These are phyloP conservation scores for Gillenia trifoliata DNA, from an alignment of 306 rosid species.

Conservation along the genomic window DNA sequence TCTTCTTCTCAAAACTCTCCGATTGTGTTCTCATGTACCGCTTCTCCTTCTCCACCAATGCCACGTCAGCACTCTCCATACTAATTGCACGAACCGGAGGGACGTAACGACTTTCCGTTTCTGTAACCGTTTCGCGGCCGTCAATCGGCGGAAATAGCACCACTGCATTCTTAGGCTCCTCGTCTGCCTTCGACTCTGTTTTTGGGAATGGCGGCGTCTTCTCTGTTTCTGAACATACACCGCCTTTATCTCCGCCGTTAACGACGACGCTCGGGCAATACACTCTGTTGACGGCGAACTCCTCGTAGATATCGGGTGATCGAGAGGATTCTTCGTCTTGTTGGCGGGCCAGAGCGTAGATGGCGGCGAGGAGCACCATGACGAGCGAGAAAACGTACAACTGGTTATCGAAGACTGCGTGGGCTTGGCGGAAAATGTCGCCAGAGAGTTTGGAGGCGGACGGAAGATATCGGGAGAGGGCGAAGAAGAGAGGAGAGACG, in stretches of 20 bases:
- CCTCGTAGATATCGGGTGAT: slow-evolving; percentile 14
- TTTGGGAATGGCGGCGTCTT: neutral
- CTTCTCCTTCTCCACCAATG: slow-evolving; percentile 27
- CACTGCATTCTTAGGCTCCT: slow-evolving; percentile 4
- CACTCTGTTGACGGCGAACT: slow-evolving; percentile 6
- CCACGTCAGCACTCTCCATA: slow-evolving; percentile 1
- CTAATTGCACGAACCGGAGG: neutral
- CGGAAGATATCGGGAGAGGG: slow-evolving; percentile 20
- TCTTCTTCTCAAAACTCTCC: slow-evolving; percentile 27
- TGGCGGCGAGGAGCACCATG: slow-evolving; percentile 35
- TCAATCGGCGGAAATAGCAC: slow-evolving; percentile 4
- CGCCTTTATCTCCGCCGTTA: neutral
- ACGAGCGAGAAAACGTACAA: slow-evolving; percentile 43
- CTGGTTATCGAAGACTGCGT: slow-evolving; percentile 28
- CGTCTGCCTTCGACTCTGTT: neutral
- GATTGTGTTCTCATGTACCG: slow-evolving; percentile 47
- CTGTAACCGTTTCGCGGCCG: neutral
- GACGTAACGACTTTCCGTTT: neutral
- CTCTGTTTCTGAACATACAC: neutral
- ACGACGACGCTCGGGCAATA: neutral
- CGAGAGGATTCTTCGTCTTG: neutral
- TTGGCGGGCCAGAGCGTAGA: slow-evolving; percentile 37
- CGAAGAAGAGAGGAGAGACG: slow-evolving; percentile 15
- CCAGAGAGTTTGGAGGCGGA: neutral
- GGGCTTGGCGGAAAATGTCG: neutral